Evolutionary conservation across 2,329 filamentous ascomycete genomes (phyloP).

Genomic region (Exophiala sideris): DNA sequence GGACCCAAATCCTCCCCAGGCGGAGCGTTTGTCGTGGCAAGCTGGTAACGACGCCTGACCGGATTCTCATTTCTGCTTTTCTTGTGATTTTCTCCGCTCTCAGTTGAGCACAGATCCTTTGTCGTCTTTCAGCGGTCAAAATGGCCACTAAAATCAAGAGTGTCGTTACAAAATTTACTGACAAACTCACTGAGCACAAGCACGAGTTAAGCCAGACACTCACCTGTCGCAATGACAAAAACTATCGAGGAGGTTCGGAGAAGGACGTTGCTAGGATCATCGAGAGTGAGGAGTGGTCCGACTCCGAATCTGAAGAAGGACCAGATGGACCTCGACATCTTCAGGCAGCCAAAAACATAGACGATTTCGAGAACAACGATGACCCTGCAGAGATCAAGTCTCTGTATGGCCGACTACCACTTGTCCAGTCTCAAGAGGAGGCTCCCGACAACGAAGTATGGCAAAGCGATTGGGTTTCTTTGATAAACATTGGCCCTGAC

Average conservation of each 20-base stretch:
- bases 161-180: constrained; percentile 2
- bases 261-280: constrained; percentile 10
- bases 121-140: not conserved
- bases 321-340: not conserved
- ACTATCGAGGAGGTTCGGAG: constrained; percentile 13
- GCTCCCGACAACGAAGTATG: constrained; percentile 4
- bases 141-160: constrained; percentile 7
- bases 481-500: constrained; percentile 7
- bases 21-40: too few species aligned
- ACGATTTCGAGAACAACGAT: constrained; percentile 21
- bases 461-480: constrained; percentile 7
- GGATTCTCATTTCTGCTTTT: too few species aligned
- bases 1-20: too few species aligned
- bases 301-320: constrained; percentile 5
- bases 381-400: constrained; percentile 20
- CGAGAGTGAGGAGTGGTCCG: constrained; percentile 9
- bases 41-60: too few species aligned
- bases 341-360: constrained; percentile 10
- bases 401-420: constrained; percentile 19
- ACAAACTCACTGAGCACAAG: constrained; percentile 9
- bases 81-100: too few species aligned
- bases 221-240: not conserved
- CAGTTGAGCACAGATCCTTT: too few species aligned
- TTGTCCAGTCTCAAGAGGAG: constrained; percentile 22
- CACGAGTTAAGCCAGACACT: constrained; percentile 9